A percentile compares a stretch with the other conserved stretches of the same genome.
phyloP scores from a whole-genome alignment of 2,329 filamentous ascomycete genomes.

The Amylocarpus encephaloides region DNA sequence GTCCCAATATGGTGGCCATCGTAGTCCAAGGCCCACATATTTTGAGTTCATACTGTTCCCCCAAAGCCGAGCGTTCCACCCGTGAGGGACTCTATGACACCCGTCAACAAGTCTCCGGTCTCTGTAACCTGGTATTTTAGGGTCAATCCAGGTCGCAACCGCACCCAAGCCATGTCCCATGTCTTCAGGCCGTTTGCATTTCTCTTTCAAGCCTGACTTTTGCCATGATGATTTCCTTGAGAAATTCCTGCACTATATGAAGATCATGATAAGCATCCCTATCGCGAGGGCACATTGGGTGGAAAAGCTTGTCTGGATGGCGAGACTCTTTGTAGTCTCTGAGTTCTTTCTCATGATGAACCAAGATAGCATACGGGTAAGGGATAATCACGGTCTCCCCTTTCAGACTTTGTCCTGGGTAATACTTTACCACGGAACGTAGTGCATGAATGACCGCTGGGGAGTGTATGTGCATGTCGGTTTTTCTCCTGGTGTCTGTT shows the following conservation, averaged over 20 bases:
- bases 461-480: slow-evolving; percentile 12
- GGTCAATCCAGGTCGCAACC: neutral
- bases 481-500: neutral
- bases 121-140: neutral
- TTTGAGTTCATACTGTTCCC: neutral
- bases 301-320: neutral
- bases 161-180: slow-evolving; percentile 5
- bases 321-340: slow-evolving; percentile 10
- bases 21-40: neutral
- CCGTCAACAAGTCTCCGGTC: neutral
- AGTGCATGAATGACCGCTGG: slow-evolving; percentile 14
- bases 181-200: slow-evolving; percentile 2
- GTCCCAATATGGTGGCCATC: neutral
- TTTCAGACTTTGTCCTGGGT: slow-evolving; percentile 12
- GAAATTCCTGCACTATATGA: neutral
- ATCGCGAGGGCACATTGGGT: neutral
- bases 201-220: slow-evolving; percentile 2
- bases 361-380: slow-evolving; percentile 35
- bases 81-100: neutral
- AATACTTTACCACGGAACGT: slow-evolving; percentile 15
- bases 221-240: neutral
- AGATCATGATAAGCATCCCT: neutral
- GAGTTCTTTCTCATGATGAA: slow-evolving; percentile 19
- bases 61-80: neutral
- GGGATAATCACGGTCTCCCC: slow-evolving; percentile 8